Conservation (phyloP, 2,329 filamentous ascomycete species). For the Colletotrichum orbiculare region DNA sequence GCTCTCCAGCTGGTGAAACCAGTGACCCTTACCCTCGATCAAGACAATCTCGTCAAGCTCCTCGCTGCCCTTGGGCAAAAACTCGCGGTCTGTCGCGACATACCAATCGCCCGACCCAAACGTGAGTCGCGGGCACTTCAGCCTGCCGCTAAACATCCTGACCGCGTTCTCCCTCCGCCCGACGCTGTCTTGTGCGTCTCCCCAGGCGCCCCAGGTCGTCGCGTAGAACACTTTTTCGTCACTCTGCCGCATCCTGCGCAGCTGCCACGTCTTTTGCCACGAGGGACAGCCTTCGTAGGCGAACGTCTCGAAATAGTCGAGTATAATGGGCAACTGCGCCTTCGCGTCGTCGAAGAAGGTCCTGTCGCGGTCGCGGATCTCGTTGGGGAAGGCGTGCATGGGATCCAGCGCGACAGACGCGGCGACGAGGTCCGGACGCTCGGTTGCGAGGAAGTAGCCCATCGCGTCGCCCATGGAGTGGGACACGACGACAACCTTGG, state of each 20-base stretch:
- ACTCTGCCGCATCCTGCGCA: conserved; percentile 17
- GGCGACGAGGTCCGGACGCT: conserved; percentile 4
- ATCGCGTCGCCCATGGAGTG: conserved; percentile 21
- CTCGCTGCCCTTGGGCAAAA: conserved; percentile 22
- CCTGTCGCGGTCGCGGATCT: neutral
- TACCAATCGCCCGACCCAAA: conserved; percentile 18
- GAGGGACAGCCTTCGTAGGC: conserved; percentile 6
- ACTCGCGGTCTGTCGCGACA: conserved; percentile 19
- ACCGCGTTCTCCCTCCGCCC: conserved; percentile 22
- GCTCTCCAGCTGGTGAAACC: conserved; percentile 30
- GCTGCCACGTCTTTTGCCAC: conserved; percentile 30
- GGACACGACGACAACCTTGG: conserved; percentile 10
- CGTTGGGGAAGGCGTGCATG: conserved; percentile 10
- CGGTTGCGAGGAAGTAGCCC: conserved; percentile 18
- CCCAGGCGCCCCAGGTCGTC: conserved; percentile 23
- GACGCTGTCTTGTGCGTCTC: conserved; percentile 16
- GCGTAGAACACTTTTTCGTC: conserved; percentile 25
- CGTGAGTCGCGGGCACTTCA: conserved; percentile 23
- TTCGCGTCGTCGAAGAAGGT: conserved; percentile 10
- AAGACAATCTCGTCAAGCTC: conserved; percentile 24
- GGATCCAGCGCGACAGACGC: conserved; percentile 21
- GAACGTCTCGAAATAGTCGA: conserved; percentile 1
- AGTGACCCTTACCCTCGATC: conserved; percentile 23
- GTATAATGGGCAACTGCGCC: neutral
- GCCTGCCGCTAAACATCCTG: conserved; percentile 3